Base-by-base conservation (phyloP, 352 stramenopile genomes). In the Phytophthora multivora region DNA sequence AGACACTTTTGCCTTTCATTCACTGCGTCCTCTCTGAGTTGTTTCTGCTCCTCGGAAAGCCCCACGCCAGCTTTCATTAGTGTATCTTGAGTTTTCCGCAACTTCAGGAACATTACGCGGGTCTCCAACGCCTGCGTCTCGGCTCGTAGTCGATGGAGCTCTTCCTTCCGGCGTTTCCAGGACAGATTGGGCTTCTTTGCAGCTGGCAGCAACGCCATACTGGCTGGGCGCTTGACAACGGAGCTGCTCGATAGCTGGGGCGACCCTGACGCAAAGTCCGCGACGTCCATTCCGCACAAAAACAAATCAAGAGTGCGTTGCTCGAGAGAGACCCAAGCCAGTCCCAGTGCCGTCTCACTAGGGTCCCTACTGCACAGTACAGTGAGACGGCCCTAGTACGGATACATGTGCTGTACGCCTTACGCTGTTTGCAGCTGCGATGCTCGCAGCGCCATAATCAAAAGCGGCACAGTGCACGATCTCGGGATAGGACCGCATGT, bases 161-260 rank as follows among this genome's bases (percentile, higher is more conserved):
- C 70, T 4, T 79, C 53, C 40, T 73, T 77, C 56, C 70, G 73
- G 6, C 66, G 73, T 46, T 73, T 59, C 51, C 67, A 72, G 3
- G 60, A 71, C 18, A 55, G 35, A 51, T 73, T 81, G 5, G 71
- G 51, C 46, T 77, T 75, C 28, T 58, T 66, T 10, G 42, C 26
- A n/a, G 46, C 7, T 16, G 31, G 36, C 6, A 18, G 15, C 15
- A 46, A 18, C 8, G 25, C 0, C 21, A 42, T 26, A 0, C 1
- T 15, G 25, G 16, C 30, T 16, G 21, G 36, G 2, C 21, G 18
- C 41, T 65, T 65, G 23, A n/a, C 8, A 7, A 7, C 19, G 21
- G 39, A 1, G 6, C 15, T 31, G 31, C 16, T 48, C 11, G 51
- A 46, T 31, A 46, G 35, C 8, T 16, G 5, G 16, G 39, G 51